Percentiles rank a stretch among this genome's conserved stretches.
Conservation (phyloP, 257 asterid genomes). For the Nicotiana attenuata region DNA sequence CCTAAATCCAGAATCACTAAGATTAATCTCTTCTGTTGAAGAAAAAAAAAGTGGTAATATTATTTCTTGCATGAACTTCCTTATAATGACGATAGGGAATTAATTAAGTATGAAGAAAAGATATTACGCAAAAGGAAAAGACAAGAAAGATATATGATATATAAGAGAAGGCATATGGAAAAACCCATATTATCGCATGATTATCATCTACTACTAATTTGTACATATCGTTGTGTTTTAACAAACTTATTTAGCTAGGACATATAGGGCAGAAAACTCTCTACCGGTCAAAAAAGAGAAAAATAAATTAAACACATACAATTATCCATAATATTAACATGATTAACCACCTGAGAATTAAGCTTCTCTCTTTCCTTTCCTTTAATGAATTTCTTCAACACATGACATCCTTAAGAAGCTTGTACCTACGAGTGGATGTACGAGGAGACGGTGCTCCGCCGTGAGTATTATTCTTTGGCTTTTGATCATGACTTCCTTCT, state of each 20-base stretch:
- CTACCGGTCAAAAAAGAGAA: not conserved
- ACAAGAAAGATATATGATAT: not conserved
- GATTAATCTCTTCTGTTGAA: too few relatives aligned
- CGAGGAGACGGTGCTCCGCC: slow-evolving; percentile 34
- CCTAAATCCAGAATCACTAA: not conserved
- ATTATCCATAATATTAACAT: not conserved
- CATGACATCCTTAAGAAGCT: slow-evolving; percentile 59
- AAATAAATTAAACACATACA: not conserved
- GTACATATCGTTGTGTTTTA: not conserved
- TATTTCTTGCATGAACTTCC: not conserved
- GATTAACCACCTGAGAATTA: not conserved
- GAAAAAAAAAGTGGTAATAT: not conserved
- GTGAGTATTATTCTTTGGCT: slow-evolving; percentile 19
- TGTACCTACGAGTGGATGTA: slow-evolving; percentile 38
- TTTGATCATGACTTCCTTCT: slow-evolving; percentile 16
- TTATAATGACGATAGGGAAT: not conserved
- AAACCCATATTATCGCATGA: not conserved
- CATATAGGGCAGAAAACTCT: not conserved
- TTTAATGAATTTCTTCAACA: slow-evolving; percentile 14
- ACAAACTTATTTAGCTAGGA: not conserved
- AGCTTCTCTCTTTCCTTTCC: not conserved
- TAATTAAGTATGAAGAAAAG: not conserved
- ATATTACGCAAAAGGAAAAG: not conserved
- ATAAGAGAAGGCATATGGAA: not conserved
- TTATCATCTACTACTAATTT: not conserved